Percentiles rank a stretch among this genome's conserved stretches.
Conservation (phyloP, 1,139 yeast species). For the Hemisphaericaspora subhashii region DNA sequence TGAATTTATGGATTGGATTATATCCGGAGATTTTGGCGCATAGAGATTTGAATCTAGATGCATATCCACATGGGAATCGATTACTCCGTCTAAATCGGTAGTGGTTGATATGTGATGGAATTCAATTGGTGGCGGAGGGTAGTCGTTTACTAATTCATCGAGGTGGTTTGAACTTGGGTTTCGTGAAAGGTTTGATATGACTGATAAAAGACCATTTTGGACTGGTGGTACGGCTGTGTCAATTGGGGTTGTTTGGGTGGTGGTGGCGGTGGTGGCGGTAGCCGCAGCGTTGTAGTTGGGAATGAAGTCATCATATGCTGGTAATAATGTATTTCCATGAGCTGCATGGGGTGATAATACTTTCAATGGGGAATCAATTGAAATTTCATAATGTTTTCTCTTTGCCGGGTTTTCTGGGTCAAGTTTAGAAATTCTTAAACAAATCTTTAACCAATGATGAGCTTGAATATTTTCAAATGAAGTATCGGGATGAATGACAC, state of each 20-base stretch:
- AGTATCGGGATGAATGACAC: slow-evolving; percentile 75
- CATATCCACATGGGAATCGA: slow-evolving; percentile 32
- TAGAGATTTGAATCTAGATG: slow-evolving; percentile 62
- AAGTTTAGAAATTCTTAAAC: slow-evolving; percentile 69
- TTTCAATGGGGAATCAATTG: slow-evolving; percentile 89
- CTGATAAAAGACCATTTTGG: slow-evolving; percentile 21
- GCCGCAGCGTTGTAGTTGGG: slow-evolving; percentile 12
- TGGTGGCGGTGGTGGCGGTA: slow-evolving; percentile 4
- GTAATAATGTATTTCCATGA: slow-evolving; percentile 70
- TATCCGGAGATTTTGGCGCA: slow-evolving; percentile 42
- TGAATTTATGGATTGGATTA: slow-evolving; percentile 41
- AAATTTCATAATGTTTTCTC: slow-evolving; percentile 86
- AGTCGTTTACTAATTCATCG: slow-evolving; percentile 3
- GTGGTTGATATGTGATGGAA: slow-evolving; percentile 35
- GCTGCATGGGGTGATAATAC: slow-evolving; percentile 65
- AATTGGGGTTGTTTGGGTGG: slow-evolving; percentile 19
- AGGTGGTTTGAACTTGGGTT: slow-evolving; percentile 13
- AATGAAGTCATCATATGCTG: slow-evolving; percentile 46
- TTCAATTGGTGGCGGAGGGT: slow-evolving; percentile 12
- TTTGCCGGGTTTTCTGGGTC: slow-evolving; percentile 57
- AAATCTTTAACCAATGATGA: slow-evolving; percentile 92
- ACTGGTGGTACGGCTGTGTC: slow-evolving; percentile 58
- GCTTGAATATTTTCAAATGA: slow-evolving; percentile 74
- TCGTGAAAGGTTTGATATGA: slow-evolving; percentile 10
- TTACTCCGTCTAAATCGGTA: slow-evolving; percentile 20